Evolutionary conservation across 805 yeast species (phyloP).

Genomic region (Monosporozyma unispora): DNA sequence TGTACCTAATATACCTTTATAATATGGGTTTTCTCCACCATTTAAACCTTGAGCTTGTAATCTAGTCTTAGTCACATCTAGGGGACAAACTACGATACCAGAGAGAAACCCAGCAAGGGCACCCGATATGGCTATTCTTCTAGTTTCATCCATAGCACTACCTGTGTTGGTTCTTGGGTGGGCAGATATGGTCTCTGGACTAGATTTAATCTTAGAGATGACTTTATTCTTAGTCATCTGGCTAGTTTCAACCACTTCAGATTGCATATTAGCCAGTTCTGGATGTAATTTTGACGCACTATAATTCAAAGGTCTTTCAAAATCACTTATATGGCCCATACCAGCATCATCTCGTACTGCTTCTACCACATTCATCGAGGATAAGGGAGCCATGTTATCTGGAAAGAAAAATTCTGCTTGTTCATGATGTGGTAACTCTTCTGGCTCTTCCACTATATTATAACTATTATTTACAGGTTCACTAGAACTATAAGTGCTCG

Average conservation of each 20-base stretch:
- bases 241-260: not conserved
- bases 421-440: not conserved
- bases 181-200: not conserved
- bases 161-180: not conserved
- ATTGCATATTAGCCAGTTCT: not conserved
- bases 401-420: not conserved
- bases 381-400: not conserved
- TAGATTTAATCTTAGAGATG: not conserved
- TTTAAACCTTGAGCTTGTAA: constrained; percentile 81
- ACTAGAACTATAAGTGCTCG: not conserved
- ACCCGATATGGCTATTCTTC: constrained; percentile 75
- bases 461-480: not conserved
- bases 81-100: constrained; percentile 85
- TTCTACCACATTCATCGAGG: not conserved
- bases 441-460: not conserved
- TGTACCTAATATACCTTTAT: constrained; percentile 56
- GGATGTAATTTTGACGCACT: not conserved
- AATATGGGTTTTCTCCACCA: constrained; percentile 29
- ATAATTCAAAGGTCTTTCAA: not conserved
- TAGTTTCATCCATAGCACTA: constrained; percentile 30
- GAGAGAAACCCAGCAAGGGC: constrained; percentile 90
- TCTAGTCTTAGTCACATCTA: constrained; percentile 91
- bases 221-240: not conserved
- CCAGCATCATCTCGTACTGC: not conserved
- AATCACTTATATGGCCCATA: not conserved